phyloP scores from a whole-genome alignment of 23 red algal species.

The Chondrus crispus region DNA sequence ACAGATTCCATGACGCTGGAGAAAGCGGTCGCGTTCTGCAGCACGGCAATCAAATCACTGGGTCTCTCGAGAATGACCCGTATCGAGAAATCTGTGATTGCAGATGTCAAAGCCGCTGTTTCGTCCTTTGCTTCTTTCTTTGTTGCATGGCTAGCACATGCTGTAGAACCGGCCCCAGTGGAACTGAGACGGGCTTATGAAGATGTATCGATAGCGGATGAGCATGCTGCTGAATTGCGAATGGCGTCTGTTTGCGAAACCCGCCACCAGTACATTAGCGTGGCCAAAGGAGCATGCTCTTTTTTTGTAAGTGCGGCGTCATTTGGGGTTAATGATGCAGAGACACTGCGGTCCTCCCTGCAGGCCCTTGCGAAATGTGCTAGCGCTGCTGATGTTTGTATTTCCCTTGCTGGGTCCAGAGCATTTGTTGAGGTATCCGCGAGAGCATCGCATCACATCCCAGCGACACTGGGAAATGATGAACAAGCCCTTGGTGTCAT shows the following conservation, averaged over 20 bases:
- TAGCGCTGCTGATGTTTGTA: constrained; percentile 44
- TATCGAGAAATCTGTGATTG: not conserved
- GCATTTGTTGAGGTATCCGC: constrained; percentile 37
- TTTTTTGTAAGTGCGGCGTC: constrained; percentile 36
- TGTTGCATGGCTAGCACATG: constrained; percentile 60
- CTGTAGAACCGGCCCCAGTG: constrained; percentile 31
- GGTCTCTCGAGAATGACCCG: not conserved
- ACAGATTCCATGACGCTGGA: constrained; percentile 35
- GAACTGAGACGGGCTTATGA: constrained; percentile 38
- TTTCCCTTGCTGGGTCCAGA: constrained; percentile 52
- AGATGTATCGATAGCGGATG: constrained; percentile 39
- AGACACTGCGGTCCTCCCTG: constrained; percentile 22
- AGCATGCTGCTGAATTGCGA: constrained; percentile 46
- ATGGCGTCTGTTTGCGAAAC: constrained; percentile 41
- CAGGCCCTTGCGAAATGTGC: constrained; percentile 60
- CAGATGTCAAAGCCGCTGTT: constrained; percentile 19
- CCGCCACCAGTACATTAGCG: constrained; percentile 26
- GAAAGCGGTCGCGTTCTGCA: constrained; percentile 53
- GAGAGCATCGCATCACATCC: not conserved
- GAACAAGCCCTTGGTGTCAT: constrained; percentile 48
- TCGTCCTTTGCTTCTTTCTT: constrained; percentile 60
- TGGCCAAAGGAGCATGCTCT: constrained; percentile 48
- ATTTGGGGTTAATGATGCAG: constrained; percentile 7
- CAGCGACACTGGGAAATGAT: not conserved
- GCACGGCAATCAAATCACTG: constrained; percentile 36